Conservation (phyloP, 2,329 filamentous ascomycete species). For the Aspergillus sojae region DNA sequence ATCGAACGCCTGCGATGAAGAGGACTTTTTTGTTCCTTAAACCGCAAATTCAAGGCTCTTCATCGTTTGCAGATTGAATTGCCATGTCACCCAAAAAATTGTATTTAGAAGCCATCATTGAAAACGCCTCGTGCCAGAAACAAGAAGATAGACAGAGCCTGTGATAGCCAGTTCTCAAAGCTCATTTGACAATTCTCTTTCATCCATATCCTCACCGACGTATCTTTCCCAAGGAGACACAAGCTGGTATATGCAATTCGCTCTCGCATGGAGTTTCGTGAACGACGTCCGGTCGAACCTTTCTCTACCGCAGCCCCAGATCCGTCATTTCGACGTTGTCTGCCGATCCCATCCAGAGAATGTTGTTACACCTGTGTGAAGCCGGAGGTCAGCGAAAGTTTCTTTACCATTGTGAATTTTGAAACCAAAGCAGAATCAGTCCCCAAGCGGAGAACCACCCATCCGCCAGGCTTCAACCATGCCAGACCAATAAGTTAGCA, state of each 20-base stretch:
- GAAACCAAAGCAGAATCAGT: neutral
- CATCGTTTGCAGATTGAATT: constrained; percentile 7
- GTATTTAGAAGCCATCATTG: constrained; percentile 23
- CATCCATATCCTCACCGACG: constrained; percentile 8
- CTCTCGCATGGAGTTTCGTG: constrained; percentile 11
- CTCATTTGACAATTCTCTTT: constrained; percentile 6
- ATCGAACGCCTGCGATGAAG: neutral
- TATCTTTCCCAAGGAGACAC: constrained; percentile 11
- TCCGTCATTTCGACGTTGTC: constrained; percentile 54
- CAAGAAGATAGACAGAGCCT: constrained; percentile 19
- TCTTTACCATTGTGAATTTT: neutral
- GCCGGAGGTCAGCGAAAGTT: neutral
- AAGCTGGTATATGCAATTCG: constrained; percentile 21
- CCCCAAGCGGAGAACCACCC: neutral
- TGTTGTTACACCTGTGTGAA: constrained; percentile 79
- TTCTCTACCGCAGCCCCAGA: constrained; percentile 35
- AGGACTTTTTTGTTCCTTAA: neutral
- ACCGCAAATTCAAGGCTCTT: constrained; percentile 3
- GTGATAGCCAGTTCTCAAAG: constrained; percentile 12
- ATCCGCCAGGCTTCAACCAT: neutral
- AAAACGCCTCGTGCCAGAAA: constrained; percentile 25
- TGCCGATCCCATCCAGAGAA: constrained; percentile 79
- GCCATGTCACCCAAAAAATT: constrained; percentile 12
- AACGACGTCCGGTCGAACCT: constrained; percentile 27
- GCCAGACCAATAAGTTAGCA: constrained; percentile 22